Evolutionary conservation across 352 stramenopile genomes (phyloP).

Genomic region (Phytophthora palmivora): DNA sequence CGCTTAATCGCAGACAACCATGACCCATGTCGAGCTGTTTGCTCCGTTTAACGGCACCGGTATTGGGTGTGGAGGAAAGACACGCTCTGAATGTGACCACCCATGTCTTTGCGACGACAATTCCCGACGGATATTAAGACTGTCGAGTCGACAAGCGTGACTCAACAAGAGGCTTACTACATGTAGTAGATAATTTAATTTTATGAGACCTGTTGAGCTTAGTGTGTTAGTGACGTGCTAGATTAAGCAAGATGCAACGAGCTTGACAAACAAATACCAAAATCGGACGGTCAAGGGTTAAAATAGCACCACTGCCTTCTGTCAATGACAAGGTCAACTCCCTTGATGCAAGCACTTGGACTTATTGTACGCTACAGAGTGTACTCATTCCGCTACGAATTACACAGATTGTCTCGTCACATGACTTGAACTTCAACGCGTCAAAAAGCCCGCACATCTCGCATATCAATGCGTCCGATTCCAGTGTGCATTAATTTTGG

Average conservation of each 20-base stretch:
- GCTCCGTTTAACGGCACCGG: constrained; percentile 10
- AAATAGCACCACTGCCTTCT: no score
- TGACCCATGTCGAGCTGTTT: neutral
- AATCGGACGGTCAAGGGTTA: constrained; percentile 6
- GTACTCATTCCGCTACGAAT: constrained; percentile 1
- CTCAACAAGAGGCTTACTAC: neutral
- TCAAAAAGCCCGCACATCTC: neutral
- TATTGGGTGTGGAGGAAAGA: constrained; percentile 30
- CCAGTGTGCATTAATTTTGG: no score
- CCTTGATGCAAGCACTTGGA: no score
- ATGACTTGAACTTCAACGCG: constrained; percentile 12
- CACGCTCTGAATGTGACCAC: constrained; percentile 16
- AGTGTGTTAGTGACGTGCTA: neutral
- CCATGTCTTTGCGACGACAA: constrained; percentile 21
- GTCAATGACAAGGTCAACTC: no score
- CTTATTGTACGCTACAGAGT: no score
- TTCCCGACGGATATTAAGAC: constrained; percentile 4
- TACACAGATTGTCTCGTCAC: constrained; percentile 14
- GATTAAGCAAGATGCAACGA: neutral
- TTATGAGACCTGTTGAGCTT: no score
- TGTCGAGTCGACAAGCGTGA: constrained; percentile 4
- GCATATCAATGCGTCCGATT: neutral
- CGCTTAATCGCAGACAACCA: no score
- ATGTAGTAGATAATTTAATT: neutral
- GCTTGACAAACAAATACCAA: constrained; percentile 11